Percentiles rank a stretch among this genome's conserved stretches.
Conservation (phyloP, 2,329 filamentous ascomycete genomes). For the Phymatotrichopsis omnivora region DNA sequence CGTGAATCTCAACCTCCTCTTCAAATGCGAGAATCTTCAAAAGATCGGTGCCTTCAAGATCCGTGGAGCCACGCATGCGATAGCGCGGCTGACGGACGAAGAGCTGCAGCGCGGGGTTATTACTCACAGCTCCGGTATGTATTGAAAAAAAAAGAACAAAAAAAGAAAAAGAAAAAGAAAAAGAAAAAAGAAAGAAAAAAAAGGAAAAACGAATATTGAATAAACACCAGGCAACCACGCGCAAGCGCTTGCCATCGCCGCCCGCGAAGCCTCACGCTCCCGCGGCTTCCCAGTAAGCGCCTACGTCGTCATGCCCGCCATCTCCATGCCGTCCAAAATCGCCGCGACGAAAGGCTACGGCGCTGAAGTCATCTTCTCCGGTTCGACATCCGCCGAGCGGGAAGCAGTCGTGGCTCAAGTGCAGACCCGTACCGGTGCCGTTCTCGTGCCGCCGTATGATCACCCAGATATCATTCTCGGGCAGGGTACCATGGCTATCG, state of each 20-base stretch:
- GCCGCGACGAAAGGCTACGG: conserved; percentile 70
- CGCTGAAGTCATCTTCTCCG: conserved; percentile 68
- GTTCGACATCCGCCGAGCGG: conserved; percentile 67
- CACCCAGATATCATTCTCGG: conserved; percentile 86
- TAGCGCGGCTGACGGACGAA: conserved; percentile 50
- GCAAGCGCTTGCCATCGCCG: conserved; percentile 80
- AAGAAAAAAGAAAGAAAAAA: background rate
- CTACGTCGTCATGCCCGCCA: conserved; percentile 86
- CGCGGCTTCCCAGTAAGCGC: conserved; percentile 55
- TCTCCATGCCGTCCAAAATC: conserved; percentile 76
- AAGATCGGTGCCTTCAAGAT: conserved; percentile 87
- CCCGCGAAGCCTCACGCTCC: conserved; percentile 42
- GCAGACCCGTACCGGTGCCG: conserved; percentile 60
- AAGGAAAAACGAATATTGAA: background rate
- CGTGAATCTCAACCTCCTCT: conserved; percentile 66
- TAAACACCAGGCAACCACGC: conserved; percentile 72
- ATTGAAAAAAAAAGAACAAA: conserved; percentile 22
- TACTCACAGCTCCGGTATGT: conserved; percentile 75
- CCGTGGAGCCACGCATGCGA: conserved; percentile 78
- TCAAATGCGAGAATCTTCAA: conserved; percentile 95
- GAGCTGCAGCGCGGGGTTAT: conserved; percentile 61
- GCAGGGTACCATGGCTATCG: conserved; percentile 80
- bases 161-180: background rate
- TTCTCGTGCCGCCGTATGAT: conserved; percentile 81
- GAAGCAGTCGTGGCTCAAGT: conserved; percentile 66